phyloP scores from a whole-genome alignment of 1,284 basidiomycete species.

The Termitomyces sp. region DNA sequence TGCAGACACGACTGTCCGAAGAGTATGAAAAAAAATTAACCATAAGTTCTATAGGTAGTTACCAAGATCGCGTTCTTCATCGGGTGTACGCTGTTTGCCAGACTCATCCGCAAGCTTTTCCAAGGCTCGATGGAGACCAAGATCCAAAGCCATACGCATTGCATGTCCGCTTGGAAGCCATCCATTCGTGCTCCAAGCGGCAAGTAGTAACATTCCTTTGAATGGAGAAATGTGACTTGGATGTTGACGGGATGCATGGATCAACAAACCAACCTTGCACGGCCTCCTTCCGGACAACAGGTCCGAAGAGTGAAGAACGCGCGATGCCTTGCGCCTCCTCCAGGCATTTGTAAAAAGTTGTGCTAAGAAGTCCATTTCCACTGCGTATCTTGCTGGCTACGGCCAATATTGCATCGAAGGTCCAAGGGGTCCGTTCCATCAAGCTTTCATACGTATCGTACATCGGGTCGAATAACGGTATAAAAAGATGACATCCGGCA shows the following conservation, averaged over 20 bases:
- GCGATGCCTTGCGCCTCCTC: slow-evolving; percentile 95
- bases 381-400: slow-evolving; percentile 88
- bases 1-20: slow-evolving; percentile 72
- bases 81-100: slow-evolving; percentile 65
- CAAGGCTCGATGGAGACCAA: slow-evolving; percentile 84
- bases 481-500: slow-evolving; percentile 91
- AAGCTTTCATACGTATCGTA: slow-evolving; percentile 90
- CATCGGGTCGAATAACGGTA: slow-evolving; percentile 84
- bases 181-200: slow-evolving; percentile 90
- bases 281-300: slow-evolving; percentile 88
- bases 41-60: slow-evolving; percentile 22
- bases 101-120: slow-evolving; percentile 82
- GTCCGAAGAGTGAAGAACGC: slow-evolving; percentile 86
- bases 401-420: slow-evolving; percentile 86
- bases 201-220: slow-evolving; percentile 81
- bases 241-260: slow-evolving; percentile 15
- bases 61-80: slow-evolving; percentile 86
- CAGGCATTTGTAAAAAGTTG: slow-evolving; percentile 85
- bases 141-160: slow-evolving; percentile 90
- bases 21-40: slow-evolving; percentile 11
- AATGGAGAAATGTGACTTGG: slow-evolving; percentile 13
- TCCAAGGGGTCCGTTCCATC: slow-evolving; percentile 89
- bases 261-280: slow-evolving; percentile 63
- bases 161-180: slow-evolving; percentile 92
- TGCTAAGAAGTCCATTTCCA: slow-evolving; percentile 78